phyloP scores from a whole-genome alignment of 345 rosid species.

The Alliaria petiolata region DNA sequence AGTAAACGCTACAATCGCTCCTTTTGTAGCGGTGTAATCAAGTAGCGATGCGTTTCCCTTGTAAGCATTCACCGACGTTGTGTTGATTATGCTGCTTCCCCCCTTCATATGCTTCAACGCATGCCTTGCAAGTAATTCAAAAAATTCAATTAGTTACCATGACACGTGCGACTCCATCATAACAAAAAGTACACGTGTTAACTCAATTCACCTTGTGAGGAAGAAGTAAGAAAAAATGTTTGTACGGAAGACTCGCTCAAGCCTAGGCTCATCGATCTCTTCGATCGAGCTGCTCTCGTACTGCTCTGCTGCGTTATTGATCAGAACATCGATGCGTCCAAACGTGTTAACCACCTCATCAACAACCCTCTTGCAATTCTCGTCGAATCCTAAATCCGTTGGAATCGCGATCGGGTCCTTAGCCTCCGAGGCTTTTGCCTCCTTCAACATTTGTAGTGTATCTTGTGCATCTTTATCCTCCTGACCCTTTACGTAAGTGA shows the following conservation, averaged over 20 bases:
- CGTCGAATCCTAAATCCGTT: constrained; percentile 63
- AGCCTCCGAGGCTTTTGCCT: constrained; percentile 40
- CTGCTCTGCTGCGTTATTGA: constrained; percentile 74
- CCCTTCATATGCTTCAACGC: constrained; percentile 74
- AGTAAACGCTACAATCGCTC: constrained; percentile 79
- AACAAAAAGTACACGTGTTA: too few species aligned
- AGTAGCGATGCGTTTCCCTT: constrained; percentile 53
- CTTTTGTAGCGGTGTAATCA: constrained; percentile 72
- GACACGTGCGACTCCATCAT: neutral
- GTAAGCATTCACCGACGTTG: constrained; percentile 65
- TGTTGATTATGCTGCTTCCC: constrained; percentile 74
- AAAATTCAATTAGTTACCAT: neutral
- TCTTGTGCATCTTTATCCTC: constrained; percentile 75
- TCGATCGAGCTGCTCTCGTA: constrained; percentile 42
- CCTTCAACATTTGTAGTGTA: constrained; percentile 44
- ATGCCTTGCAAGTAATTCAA: constrained; percentile 31
- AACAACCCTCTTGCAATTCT: constrained; percentile 63
- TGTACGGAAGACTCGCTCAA: constrained; percentile 68
- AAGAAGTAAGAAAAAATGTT: constrained; percentile 70
- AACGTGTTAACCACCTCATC: constrained; percentile 54
- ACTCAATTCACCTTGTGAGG: constrained; percentile 40
- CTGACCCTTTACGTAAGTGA: constrained; percentile 61
- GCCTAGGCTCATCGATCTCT: constrained; percentile 68
- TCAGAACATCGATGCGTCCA: constrained; percentile 60
- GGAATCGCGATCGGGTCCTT: constrained; percentile 55